These are phyloP conservation scores for Aspergillus egyptiacus DNA, from an alignment of 495 filamentous ascomycete genomes.

Conservation along the genomic window DNA sequence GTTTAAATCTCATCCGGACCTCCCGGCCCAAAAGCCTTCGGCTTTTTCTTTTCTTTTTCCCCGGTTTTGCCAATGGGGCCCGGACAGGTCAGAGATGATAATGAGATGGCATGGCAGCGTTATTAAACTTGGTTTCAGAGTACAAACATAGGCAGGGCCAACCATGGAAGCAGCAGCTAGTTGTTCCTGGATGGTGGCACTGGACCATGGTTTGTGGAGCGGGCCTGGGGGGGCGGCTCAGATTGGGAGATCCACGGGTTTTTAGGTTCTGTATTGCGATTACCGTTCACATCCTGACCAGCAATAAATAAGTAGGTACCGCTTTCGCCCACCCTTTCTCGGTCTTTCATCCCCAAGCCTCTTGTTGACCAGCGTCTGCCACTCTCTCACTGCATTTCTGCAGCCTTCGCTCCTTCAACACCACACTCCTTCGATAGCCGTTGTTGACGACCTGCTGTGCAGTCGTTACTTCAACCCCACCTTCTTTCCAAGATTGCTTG, in stretches of 20 bases:
- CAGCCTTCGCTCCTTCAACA: conserved; percentile 17
- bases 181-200: neutral
- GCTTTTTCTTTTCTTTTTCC: no score
- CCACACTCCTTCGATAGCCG: conserved; percentile 12
- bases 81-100: conserved; percentile 15
- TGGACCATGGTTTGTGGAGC: neutral
- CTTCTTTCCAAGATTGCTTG: conserved; percentile 6
- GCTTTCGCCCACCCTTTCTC: conserved; percentile 11
- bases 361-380: conserved; percentile 13
- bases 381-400: conserved; percentile 12
- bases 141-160: neutral
- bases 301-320: conserved; percentile 22
- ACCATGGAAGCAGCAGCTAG: neutral
- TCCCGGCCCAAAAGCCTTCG: neutral
- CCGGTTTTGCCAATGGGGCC: neutral
- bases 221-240: conserved; percentile 7
- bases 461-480: conserved; percentile 23
- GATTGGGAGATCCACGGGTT: no score
- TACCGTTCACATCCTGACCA: conserved; percentile 1
- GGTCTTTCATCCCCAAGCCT: conserved; percentile 6
- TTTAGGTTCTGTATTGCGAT: no score
- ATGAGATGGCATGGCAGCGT: conserved; percentile 10
- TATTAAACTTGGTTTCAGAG: neutral
- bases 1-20: neutral
- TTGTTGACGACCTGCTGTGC: conserved; percentile 32